Conservation (phyloP, 2,329 filamentous ascomycete genomes). For the Saccharata proteae region DNA sequence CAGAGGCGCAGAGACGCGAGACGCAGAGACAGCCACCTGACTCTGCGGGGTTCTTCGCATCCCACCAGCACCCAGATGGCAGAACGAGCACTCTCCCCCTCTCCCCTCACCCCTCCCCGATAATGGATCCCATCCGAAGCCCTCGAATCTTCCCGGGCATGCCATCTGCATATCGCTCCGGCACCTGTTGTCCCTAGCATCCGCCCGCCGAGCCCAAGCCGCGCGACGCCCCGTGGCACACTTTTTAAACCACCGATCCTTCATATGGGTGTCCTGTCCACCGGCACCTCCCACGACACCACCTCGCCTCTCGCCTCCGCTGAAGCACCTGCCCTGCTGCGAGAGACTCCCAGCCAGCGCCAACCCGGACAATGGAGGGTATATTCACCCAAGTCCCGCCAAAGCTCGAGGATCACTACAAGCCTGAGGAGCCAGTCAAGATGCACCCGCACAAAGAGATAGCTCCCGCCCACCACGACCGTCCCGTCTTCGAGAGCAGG, state of each 20-base stretch:
- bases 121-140: no score
- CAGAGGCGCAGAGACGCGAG: no score
- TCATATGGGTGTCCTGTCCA: not conserved
- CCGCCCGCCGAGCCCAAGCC: constrained; percentile 3
- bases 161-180: no score
- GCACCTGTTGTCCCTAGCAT: constrained; percentile 4
- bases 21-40: no score
- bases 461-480: constrained; percentile 8
- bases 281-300: not conserved
- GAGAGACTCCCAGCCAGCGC: not conserved
- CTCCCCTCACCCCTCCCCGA: no score
- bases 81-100: no score
- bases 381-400: not conserved
- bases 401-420: constrained; percentile 7
- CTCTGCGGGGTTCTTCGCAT: no score
- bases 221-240: constrained; percentile 2
- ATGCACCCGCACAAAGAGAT: constrained; percentile 9
- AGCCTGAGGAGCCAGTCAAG: constrained; percentile 2
- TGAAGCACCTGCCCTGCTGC: not conserved
- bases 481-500: constrained; percentile 10
- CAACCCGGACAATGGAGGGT: not conserved
- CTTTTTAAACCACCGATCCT: constrained; percentile 4
- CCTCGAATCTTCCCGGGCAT: no score
- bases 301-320: not conserved
- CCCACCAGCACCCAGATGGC: no score